Percentiles rank a stretch among this genome's conserved stretches.
Evolutionary conservation across 805 yeast species (phyloP).

Genomic region (Candida khao-thaluensis): DNA sequence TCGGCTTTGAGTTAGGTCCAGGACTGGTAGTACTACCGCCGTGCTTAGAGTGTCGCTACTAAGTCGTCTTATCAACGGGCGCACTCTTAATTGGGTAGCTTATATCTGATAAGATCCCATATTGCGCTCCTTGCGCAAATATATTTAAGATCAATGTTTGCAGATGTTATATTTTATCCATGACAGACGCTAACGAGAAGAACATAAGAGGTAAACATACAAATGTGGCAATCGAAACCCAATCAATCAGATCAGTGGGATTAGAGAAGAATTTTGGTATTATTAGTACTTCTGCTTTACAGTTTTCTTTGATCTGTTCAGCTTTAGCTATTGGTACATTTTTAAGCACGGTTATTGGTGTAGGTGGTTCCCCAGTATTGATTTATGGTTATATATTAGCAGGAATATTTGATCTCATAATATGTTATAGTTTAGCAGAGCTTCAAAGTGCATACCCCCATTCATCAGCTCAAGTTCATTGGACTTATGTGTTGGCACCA

Average conservation of each 20-base stretch:
- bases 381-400: slow-evolving; percentile 22
- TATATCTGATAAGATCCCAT: no score
- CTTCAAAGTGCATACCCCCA: slow-evolving; percentile 34
- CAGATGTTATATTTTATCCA: background rate
- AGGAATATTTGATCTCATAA: slow-evolving; percentile 17
- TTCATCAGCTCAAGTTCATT: slow-evolving; percentile 33
- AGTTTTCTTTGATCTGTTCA: slow-evolving; percentile 21
- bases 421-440: slow-evolving; percentile 25
- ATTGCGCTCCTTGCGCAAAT: no score
- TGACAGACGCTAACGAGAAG: background rate
- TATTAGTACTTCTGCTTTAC: slow-evolving; percentile 18
- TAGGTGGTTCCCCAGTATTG: slow-evolving; percentile 23
- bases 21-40: no score
- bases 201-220: background rate
- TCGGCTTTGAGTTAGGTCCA: no score
- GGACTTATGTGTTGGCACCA: slow-evolving; percentile 33
- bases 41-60: no score
- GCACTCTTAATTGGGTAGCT: no score
- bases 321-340: slow-evolving; percentile 23
- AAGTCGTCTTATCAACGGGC: no score
- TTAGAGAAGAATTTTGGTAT: slow-evolving; percentile 18
- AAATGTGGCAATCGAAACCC: no score
- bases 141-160: no score
- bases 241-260: background rate
- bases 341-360: slow-evolving; percentile 21